These are phyloP conservation scores for Globisporangium cederbergense DNA, from an alignment of 352 stramenopile species.

Conservation along the genomic window DNA sequence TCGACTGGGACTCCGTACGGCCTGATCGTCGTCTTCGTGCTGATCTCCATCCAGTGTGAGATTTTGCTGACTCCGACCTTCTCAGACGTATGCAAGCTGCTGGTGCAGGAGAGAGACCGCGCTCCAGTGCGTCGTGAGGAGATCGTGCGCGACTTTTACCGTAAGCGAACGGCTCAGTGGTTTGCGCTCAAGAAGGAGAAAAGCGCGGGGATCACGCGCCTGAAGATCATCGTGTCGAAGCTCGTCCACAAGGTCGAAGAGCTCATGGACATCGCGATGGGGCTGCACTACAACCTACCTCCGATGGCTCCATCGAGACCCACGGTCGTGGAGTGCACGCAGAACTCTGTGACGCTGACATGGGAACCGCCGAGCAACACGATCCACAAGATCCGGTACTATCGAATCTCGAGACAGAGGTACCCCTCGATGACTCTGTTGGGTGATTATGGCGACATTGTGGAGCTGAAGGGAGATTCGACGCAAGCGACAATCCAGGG, in stretches of 20 bases:
- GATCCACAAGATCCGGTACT: conserved; percentile 80
- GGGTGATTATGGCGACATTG: conserved; percentile 76
- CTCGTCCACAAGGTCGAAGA: conserved; percentile 87
- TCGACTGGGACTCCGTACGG: conserved; percentile 46
- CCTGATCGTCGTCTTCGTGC: conserved; percentile 74
- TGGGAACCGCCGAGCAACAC: conserved; percentile 61
- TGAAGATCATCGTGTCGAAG: conserved; percentile 88
- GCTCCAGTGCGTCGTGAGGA: conserved; percentile 49
- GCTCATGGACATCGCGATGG: conserved; percentile 87
- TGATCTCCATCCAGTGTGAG: conserved; percentile 85
- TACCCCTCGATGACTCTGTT: conserved; percentile 82
- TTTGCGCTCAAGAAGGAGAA: conserved; percentile 83
- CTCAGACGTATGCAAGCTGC: conserved; percentile 44
- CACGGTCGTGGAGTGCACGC: conserved; percentile 44
- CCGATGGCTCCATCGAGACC: conserved; percentile 72
- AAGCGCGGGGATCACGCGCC: conserved; percentile 69
- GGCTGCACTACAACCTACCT: conserved; percentile 78
- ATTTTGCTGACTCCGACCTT: conserved; percentile 65
- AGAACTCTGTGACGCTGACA: conserved; percentile 73
- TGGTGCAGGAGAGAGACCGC: conserved; percentile 46
- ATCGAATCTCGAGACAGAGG: conserved; percentile 74
- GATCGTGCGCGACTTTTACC: conserved; percentile 65
- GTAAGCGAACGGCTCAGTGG: conserved; percentile 65
- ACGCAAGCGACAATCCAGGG: conserved; percentile 66
- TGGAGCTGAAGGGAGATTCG: conserved; percentile 61